Percentiles rank a stretch among this genome's conserved stretches.
Evolutionary conservation across 106 monocot genomes (phyloP).

Genomic region (Phalaenopsis equestris): DNA sequence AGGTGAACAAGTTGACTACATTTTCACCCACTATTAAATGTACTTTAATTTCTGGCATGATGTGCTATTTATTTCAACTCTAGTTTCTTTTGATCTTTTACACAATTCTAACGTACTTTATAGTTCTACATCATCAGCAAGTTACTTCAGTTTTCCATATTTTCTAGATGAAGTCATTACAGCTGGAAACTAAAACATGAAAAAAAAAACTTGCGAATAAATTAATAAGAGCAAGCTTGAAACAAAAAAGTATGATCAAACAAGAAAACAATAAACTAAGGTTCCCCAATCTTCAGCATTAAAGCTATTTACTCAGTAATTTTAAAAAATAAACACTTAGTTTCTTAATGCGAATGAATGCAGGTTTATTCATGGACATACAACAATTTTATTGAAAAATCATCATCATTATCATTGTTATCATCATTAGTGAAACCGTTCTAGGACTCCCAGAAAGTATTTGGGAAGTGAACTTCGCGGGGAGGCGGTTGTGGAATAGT

Average conservation of each 20-base stretch:
- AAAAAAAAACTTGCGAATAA: background rate
- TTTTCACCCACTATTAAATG: background rate
- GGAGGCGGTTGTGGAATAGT: too few relatives aligned
- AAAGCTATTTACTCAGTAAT: background rate
- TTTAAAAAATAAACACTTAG: background rate
- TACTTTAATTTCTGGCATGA: background rate
- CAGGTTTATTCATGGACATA: background rate
- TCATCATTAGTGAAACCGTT: too few relatives aligned
- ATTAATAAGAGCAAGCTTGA: background rate
- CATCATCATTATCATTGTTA: background rate
- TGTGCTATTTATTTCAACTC: background rate
- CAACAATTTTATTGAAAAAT: background rate
- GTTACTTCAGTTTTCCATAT: background rate
- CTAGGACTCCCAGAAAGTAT: too few relatives aligned
- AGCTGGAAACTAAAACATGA: background rate
- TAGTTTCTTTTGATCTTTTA: background rate
- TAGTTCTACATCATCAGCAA: background rate
- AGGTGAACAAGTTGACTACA: background rate
- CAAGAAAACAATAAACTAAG: background rate
- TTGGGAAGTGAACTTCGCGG: too few relatives aligned
- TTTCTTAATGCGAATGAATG: background rate
- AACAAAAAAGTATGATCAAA: background rate
- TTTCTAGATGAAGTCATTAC: background rate
- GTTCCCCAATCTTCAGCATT: background rate
- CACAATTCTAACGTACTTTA: background rate